phyloP scores from a whole-genome alignment of 768 basidiomycete genomes.

The Stropharia rugosoannulata region DNA sequence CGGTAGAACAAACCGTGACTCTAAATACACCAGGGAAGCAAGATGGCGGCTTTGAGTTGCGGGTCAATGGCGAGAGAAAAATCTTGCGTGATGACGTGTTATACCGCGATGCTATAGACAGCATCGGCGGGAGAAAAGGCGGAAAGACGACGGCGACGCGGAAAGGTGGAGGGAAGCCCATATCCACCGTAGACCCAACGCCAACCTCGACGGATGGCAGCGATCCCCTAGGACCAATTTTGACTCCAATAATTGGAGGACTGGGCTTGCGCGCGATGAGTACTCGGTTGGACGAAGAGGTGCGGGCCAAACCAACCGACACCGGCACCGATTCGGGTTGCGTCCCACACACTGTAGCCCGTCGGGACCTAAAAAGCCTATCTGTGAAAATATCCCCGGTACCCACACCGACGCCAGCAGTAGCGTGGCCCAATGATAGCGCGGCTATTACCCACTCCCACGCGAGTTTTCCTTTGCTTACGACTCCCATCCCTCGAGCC shows the following conservation, averaged over 20 bases:
- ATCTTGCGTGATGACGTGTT: constrained; percentile 58
- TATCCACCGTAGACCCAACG: constrained; percentile 5
- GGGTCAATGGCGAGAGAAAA: constrained; percentile 57
- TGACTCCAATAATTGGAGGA: constrained; percentile 19
- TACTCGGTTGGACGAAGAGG: too few relatives aligned
- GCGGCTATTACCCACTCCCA: neutral
- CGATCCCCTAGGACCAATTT: constrained; percentile 18
- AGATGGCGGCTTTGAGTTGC: constrained; percentile 64
- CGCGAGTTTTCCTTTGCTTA: neutral
- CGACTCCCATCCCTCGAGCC: neutral
- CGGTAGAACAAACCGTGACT: constrained; percentile 61
- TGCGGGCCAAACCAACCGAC: neutral
- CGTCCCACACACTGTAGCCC: neutral
- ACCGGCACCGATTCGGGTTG: neutral
- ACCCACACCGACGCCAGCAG: neutral
- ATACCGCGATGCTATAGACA: constrained; percentile 46
- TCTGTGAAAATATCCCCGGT: neutral
- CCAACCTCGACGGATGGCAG: constrained; percentile 14
- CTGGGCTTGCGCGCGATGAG: neutral
- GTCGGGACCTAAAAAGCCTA: neutral
- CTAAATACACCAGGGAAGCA: constrained; percentile 75
- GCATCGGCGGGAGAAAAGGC: neutral
- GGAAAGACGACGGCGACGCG: constrained; percentile 10
- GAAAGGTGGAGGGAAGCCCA: constrained; percentile 8
- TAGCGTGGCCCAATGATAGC: neutral